Evolutionary conservation across 1,284 basidiomycete genomes (phyloP).

Genomic region (Puccinia hordei): DNA sequence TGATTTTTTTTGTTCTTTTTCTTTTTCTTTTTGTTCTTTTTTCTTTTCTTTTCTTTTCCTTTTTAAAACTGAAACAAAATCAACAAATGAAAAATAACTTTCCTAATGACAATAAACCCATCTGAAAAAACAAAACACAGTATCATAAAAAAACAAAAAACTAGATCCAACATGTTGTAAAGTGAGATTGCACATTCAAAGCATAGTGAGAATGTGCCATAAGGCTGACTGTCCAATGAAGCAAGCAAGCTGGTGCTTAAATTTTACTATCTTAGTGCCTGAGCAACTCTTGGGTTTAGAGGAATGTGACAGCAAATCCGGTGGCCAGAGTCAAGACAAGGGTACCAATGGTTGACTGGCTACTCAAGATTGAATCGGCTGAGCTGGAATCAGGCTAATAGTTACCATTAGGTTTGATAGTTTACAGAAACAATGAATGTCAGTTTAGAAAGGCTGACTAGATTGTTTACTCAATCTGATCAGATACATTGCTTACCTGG

Average conservation of each 20-base stretch:
- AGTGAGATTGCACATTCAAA: not conserved
- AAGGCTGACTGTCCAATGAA: not conserved
- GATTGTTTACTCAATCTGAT: not conserved
- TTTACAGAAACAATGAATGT: not conserved
- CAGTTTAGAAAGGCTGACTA: not conserved
- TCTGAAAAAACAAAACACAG: not conserved
- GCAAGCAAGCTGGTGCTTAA: too few species aligned
- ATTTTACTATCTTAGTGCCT: not conserved
- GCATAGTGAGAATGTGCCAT: not conserved
- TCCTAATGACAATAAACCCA: not conserved
- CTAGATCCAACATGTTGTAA: not conserved
- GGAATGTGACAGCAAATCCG: not conserved
- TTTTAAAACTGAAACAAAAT: not conserved
- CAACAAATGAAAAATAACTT: not conserved
- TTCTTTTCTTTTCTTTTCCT: too few species aligned
- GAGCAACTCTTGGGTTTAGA: not conserved
- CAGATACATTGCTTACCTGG: not conserved
- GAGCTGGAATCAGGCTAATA: not conserved
- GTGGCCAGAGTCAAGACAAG: not conserved
- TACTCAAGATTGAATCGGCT: not conserved
- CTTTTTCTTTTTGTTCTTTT: too few species aligned
- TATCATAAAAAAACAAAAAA: not conserved
- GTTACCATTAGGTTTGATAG: not conserved
- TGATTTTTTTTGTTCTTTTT: too few species aligned
- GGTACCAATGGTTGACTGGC: not conserved